These are phyloP conservation scores for Acanthamoeba rhysodes DNA, from an alignment of 208 protist genomes.

Conservation along the genomic window DNA sequence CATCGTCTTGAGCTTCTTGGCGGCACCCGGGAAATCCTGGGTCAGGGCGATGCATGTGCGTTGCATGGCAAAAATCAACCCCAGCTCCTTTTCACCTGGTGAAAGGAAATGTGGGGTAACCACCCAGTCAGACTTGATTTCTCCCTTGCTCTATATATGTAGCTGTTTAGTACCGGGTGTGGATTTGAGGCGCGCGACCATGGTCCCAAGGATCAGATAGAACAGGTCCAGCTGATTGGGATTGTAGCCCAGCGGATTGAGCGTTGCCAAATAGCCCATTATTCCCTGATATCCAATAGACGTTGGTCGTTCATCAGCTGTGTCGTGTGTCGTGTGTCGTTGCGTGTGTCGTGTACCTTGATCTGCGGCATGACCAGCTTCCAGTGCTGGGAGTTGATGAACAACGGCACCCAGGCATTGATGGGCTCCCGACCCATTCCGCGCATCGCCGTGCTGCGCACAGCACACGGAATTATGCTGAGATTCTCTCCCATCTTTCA, in stretches of 20 bases:
- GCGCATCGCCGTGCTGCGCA: conserved; percentile 21
- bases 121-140: no score
- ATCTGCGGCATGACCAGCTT: conserved; percentile 75
- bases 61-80: conserved; percentile 74
- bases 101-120: not conserved
- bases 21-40: not conserved
- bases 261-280: conserved; percentile 78
- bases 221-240: conserved; percentile 77
- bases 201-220: conserved; percentile 74
- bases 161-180: conserved; percentile 29
- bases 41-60: conserved; percentile 71
- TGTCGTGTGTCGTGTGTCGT: no score
- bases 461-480: not conserved
- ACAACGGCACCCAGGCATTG: conserved; percentile 81
- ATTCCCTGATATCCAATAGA: not conserved
- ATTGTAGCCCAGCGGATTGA: conserved; percentile 80
- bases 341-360: not conserved
- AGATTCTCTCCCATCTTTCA: not conserved
- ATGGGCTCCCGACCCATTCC: conserved; percentile 81
- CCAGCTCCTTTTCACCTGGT: conserved; percentile 77
- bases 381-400: conserved; percentile 78
- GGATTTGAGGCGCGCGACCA: conserved; percentile 58
- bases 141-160: no score
- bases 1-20: not conserved
- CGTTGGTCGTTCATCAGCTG: not conserved